phyloP scores from a whole-genome alignment of 352 stramenopile genomes.

The Globisporangium polare region DNA sequence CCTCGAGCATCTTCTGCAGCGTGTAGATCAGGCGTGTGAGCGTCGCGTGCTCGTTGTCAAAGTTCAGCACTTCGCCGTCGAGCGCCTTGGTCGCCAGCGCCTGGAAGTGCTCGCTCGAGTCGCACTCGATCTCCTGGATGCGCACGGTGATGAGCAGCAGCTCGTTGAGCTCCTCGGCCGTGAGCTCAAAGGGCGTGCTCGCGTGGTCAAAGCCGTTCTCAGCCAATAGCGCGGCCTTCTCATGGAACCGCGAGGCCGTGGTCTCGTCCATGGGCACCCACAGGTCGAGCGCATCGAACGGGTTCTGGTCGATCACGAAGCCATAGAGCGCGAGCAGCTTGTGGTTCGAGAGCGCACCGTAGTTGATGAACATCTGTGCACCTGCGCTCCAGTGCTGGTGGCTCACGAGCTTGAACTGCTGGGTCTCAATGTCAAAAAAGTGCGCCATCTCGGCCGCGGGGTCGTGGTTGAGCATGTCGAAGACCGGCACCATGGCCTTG shows the following conservation, averaged over 20 bases:
- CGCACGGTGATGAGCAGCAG: constrained; percentile 57
- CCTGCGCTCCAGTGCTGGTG: constrained; percentile 73
- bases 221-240: constrained; percentile 41
- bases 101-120: constrained; percentile 33
- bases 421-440: constrained; percentile 44
- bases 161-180: constrained; percentile 55
- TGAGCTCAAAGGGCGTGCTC: constrained; percentile 61
- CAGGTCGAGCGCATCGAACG: constrained; percentile 68
- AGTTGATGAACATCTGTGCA: constrained; percentile 78
- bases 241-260: constrained; percentile 36
- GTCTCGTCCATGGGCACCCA: constrained; percentile 63
- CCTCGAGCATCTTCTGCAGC: constrained; percentile 54
- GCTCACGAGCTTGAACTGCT: constrained; percentile 62
- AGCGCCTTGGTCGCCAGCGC: constrained; percentile 37
- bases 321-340: constrained; percentile 79
- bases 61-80: constrained; percentile 48
- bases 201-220: constrained; percentile 58
- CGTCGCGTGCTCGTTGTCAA: constrained; percentile 46
- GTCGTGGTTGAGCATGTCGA: constrained; percentile 87
- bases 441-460: constrained; percentile 71
- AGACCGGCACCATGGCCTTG: constrained; percentile 84
- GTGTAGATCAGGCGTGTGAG: constrained; percentile 58
- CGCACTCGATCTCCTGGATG: constrained; percentile 62
- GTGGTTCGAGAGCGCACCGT: constrained; percentile 78
- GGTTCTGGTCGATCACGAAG: constrained; percentile 67